Base-by-base conservation (phyloP, 306 rosid species). In the Myrica gale region DNA sequence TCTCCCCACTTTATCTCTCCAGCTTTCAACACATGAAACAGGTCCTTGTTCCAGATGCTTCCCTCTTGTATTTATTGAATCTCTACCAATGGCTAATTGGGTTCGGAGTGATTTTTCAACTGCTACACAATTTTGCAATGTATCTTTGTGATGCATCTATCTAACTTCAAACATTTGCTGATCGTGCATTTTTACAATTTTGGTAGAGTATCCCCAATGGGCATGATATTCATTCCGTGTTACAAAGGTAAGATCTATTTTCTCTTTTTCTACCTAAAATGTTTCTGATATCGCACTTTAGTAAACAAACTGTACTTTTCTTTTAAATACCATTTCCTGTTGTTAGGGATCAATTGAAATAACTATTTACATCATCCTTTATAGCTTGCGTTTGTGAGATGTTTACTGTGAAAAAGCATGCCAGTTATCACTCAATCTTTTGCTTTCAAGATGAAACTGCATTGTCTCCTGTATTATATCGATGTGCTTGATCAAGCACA, bases 191-290 rank as follows among this genome's bases (percentile, higher is more conserved):
- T 74, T 58, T 63, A 46, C 56, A 50, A 32, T 62, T 71, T 46
- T 80, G 87, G 88, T 91, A 95, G 99, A 82, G 76, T 90, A 71
- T 92, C 97, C 68, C 91, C 93, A 10, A 95, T 89, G 99, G 97
- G 97, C 81, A 92, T 95, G 99, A 82, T 90, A 79, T 95, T 95
- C 87, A 90, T 95, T 87, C 97, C 99, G 57, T 92, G 99, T 75
- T 95, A 88, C 89, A 90, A 90, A 92, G 99, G 97, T 95, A 81
- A 60, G 80, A 26, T 32, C 79, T 53, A 16, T 72, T 56, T 23
- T 48, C 54, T 51, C 65, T 67, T 58, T 53, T 23, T 16, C 54
- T 51, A 73, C 39, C 7, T 16, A 46, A 32, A 61, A 44, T 45
- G 46, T 23, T 73, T 16, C 37, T 54, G 50, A 65, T 71, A 12